Base-by-base conservation (phyloP, 1,284 basidiomycete species). In the Cystobasidiaceae sp. region DNA sequence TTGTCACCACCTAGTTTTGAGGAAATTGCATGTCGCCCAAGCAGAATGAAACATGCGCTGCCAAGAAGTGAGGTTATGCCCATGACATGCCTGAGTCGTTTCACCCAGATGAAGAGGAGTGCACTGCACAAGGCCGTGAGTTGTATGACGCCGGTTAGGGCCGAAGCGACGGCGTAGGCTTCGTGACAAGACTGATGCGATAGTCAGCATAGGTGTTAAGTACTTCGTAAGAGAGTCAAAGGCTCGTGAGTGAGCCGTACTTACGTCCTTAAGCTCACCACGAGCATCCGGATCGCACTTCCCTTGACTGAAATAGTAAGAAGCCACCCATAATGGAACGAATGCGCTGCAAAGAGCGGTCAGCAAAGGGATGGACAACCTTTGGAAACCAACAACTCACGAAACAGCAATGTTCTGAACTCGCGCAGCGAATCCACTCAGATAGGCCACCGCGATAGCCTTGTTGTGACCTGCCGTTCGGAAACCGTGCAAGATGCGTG, bases 91-190 rank as follows among this genome's bases (percentile, higher is more conserved):
- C 28, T 21, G 57, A 32, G 51, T 6, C 54, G 46, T 1, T 57
- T 28, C 27, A 67, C 21, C 49, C 60, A 55, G 17, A 67, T 66
- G 51, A 72, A 37, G 3, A 68, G 41, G 7, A 70, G 69, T 0
- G 70, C 67, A 52, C 54, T 43, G 37, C 71, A 43, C 19, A 72
- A 70, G 7, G 70, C 64, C 21, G 70, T 39, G 39, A 72, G 69
- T 43, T 72, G 69, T 3, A 71, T 55, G 11, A 54, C 33, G 21
- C 71, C 71, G 0, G 71, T 70, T 2, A 72, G 34, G 28, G 66
- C 66, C 9, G 71, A 71, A 1, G 71, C 55, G 25, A 68, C 50
- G n/a, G 69, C 52, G 51, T 68, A 69, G 8, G 70, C 71, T 32
- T 37, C 50, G 11, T 65, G 68, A 37, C 71, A 72, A 17, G 60